A percentile compares a stretch with the other conserved stretches of the same genome.
These are phyloP conservation scores for Kregervanrija delftensis DNA, from an alignment of 805 yeast genomes.

Conservation along the genomic window DNA sequence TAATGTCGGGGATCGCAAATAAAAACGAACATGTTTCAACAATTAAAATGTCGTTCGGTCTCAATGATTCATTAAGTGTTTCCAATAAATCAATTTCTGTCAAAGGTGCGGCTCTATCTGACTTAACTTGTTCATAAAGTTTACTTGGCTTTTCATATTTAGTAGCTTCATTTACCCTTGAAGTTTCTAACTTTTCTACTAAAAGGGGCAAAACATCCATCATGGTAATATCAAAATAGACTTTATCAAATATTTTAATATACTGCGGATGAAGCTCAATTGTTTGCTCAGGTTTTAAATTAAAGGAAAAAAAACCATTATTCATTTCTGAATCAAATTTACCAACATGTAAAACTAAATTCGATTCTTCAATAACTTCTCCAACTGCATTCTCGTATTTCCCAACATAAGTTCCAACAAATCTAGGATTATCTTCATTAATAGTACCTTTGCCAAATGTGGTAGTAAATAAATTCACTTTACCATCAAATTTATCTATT, in stretches of 20 bases:
- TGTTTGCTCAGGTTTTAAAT: constrained; percentile 19
- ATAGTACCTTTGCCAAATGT: constrained; percentile 34
- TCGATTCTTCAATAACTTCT: constrained; percentile 43
- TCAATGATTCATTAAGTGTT: constrained; percentile 27
- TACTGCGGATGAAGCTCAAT: constrained; percentile 38
- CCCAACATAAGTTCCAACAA: constrained; percentile 39
- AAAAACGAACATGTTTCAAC: constrained; percentile 42
- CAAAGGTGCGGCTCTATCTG: constrained; percentile 9
- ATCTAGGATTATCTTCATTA: constrained; percentile 35
- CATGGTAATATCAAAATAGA: constrained; percentile 26
- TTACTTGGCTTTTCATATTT: constrained; percentile 3
- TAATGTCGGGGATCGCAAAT: constrained; percentile 35
- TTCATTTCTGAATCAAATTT: constrained; percentile 57
- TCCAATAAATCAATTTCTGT: constrained; percentile 32
- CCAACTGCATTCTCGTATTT: constrained; percentile 25
- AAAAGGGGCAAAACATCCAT: constrained; percentile 29
- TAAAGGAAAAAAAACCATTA: constrained; percentile 49
- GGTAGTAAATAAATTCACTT: constrained; percentile 34
- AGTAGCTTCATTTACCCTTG: constrained; percentile 5
- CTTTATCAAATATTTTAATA: constrained; percentile 21
- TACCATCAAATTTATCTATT: constrained; percentile 25
- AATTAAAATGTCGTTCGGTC: constrained; percentile 34
- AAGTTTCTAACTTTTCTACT: constrained; percentile 30
- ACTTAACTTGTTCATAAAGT: constrained; percentile 1
- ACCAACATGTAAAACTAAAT: constrained; percentile 68